phyloP scores from a whole-genome alignment of 2,329 filamentous ascomycete genomes.

The Corinectria fuckeliana region DNA sequence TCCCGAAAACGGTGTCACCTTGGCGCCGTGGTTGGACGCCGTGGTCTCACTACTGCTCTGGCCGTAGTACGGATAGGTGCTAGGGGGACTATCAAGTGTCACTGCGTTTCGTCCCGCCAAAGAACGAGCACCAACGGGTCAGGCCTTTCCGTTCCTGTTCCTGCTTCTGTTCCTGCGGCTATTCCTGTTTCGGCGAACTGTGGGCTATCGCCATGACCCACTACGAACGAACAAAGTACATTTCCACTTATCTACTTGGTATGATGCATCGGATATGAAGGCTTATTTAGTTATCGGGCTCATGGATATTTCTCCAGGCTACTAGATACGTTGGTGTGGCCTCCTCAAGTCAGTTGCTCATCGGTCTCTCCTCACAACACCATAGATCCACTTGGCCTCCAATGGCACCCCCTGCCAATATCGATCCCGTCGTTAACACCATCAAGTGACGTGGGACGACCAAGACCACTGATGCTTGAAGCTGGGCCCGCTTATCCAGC shows the following conservation, averaged over 20 bases:
- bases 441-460: constrained; percentile 16
- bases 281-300: too few species aligned
- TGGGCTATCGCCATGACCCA: not conserved
- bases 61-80: not conserved
- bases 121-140: not conserved
- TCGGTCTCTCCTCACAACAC: not conserved
- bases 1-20: constrained; percentile 7
- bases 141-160: not conserved
- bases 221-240: too few species aligned
- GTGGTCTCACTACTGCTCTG: constrained; percentile 3
- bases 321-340: too few species aligned
- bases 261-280: too few species aligned
- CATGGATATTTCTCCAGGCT: constrained; percentile 3
- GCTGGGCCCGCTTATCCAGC: not conserved
- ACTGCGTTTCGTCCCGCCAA: not conserved
- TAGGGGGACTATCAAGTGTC: not conserved
- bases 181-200: not conserved
- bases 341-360: not conserved
- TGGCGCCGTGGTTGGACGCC: constrained; percentile 19
- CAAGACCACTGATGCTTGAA: constrained; percentile 1
- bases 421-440: constrained; percentile 15
- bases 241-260: too few species aligned
- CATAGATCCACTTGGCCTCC: constrained; percentile 12
- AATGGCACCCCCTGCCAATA: constrained; percentile 28
- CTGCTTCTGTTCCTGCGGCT: not conserved